A percentile compares a stretch with the other conserved stretches of the same genome.
phyloP scores from a whole-genome alignment of 495 filamentous ascomycete genomes.

The Lophiotrema nucula region DNA sequence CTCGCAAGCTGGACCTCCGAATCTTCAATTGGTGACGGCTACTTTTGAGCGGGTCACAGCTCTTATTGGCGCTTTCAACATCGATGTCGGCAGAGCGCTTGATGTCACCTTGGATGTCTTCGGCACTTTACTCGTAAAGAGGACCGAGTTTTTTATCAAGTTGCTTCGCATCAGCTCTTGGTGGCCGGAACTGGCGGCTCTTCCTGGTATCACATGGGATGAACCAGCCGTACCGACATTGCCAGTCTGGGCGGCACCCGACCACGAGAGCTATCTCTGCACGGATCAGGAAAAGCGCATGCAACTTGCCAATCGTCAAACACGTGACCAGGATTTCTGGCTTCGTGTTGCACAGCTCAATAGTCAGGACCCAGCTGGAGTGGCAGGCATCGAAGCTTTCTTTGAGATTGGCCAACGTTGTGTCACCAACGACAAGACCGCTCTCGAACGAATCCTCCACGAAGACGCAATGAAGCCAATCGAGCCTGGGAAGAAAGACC shows the following conservation, averaged over 20 bases:
- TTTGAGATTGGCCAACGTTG: constrained; percentile 62
- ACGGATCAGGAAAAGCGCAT: constrained; percentile 64
- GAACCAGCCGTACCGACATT: constrained; percentile 46
- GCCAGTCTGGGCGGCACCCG: constrained; percentile 78
- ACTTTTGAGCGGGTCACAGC: constrained; percentile 82
- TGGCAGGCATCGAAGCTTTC: constrained; percentile 73
- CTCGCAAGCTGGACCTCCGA: constrained; percentile 52
- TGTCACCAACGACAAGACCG: constrained; percentile 26
- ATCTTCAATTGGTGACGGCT: constrained; percentile 62
- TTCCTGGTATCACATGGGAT: constrained; percentile 42
- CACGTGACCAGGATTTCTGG: constrained; percentile 80
- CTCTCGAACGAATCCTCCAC: background rate
- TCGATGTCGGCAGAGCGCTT: constrained; percentile 89
- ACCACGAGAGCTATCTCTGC: constrained; percentile 54
- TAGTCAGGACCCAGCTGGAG: background rate
- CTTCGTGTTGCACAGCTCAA: constrained; percentile 63
- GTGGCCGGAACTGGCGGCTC: constrained; percentile 73
- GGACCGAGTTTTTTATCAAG: constrained; percentile 90
- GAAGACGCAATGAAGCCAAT: too few relatives aligned
- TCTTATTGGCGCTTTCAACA: constrained; percentile 86
- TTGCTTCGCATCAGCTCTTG: constrained; percentile 87
- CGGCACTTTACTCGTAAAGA: constrained; percentile 76
- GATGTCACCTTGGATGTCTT: constrained; percentile 91
- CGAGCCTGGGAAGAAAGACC: too few relatives aligned
- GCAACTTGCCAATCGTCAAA: constrained; percentile 50